Percentiles rank a stretch among this genome's conserved stretches.
Evolutionary conservation across 768 basidiomycete genomes (phyloP).

Genomic region (Suillus discolor): DNA sequence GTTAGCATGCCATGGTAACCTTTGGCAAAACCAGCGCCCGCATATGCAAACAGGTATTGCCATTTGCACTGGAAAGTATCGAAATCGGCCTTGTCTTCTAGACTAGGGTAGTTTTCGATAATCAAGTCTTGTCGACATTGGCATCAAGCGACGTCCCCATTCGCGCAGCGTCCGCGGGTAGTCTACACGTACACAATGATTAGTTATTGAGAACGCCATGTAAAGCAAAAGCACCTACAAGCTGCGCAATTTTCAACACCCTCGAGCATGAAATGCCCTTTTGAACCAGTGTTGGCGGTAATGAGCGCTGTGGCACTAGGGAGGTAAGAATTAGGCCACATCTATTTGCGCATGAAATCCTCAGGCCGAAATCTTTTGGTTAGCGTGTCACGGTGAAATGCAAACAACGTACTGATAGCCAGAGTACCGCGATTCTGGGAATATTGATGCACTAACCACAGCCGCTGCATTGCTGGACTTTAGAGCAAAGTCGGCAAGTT

Average conservation of each 20-base stretch:
- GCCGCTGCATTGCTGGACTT: slow-evolving; percentile 67
- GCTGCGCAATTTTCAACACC: slow-evolving; percentile 83
- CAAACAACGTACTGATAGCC: slow-evolving; percentile 58
- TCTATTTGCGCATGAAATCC: slow-evolving; percentile 86
- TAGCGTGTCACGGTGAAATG: slow-evolving; percentile 13
- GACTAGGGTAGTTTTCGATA: slow-evolving; percentile 58
- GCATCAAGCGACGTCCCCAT: slow-evolving; percentile 81
- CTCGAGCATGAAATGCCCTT: slow-evolving; percentile 80
- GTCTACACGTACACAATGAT: slow-evolving; percentile 18
- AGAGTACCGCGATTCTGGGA: slow-evolving; percentile 68
- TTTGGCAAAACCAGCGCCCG: slow-evolving; percentile 76
- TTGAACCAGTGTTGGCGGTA: slow-evolving; percentile 65
- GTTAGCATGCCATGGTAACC: slow-evolving; percentile 86
- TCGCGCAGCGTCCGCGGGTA: slow-evolving; percentile 90
- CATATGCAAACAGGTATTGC: slow-evolving; percentile 84
- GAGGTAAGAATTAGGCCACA: slow-evolving; percentile 89
- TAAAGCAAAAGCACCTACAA: slow-evolving; percentile 44
- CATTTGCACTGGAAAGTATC: slow-evolving; percentile 79
- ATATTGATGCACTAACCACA: slow-evolving; percentile 70
- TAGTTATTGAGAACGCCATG: slow-evolving; percentile 4
- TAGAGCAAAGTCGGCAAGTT: slow-evolving; percentile 75
- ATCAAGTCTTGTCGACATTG: slow-evolving; percentile 63
- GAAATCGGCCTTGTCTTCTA: slow-evolving; percentile 58
- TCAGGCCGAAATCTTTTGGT: slow-evolving; percentile 49
- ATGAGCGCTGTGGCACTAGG: slow-evolving; percentile 85